Percentiles rank a stretch among this genome's conserved stretches.
Conservation (phyloP, 495 filamentous ascomycete species). For the Chlorociboria aeruginascens region DNA sequence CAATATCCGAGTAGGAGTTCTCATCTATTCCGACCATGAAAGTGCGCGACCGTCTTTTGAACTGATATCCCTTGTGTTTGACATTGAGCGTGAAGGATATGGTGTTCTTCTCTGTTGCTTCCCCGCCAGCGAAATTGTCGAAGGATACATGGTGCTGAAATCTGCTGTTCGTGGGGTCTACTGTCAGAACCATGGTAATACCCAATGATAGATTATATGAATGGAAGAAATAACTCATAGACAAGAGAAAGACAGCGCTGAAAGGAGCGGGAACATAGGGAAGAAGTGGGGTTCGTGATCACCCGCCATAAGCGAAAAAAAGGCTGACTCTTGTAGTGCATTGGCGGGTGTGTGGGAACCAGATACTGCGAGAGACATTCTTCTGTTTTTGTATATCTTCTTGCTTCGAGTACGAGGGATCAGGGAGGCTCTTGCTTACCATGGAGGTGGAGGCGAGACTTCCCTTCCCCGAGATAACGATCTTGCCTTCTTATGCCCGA, state of each 20-base stretch:
- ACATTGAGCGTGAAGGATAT: constrained; percentile 76
- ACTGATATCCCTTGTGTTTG: constrained; percentile 83
- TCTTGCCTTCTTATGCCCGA: constrained; percentile 1
- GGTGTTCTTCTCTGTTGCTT: constrained; percentile 61
- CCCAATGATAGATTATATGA: neutral
- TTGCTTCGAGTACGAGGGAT: too few relatives aligned
- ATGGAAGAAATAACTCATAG: neutral
- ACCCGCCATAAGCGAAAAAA: constrained; percentile 1
- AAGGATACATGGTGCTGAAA: constrained; percentile 71
- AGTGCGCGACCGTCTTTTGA: constrained; percentile 70
- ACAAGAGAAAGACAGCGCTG: neutral
- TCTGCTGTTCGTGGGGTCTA: constrained; percentile 23
- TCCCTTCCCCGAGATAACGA: constrained; percentile 8
- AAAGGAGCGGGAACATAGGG: neutral
- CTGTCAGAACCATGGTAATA: constrained; percentile 9
- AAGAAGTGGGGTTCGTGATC: constrained; percentile 2
- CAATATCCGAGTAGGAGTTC: constrained; percentile 92
- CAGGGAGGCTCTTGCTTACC: constrained; percentile 7
- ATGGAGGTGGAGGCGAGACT: constrained; percentile 15
- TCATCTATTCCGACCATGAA: constrained; percentile 92
- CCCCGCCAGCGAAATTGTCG: constrained; percentile 68
- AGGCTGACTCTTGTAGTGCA: neutral
- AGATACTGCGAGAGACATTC: neutral
- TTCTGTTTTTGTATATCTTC: neutral
- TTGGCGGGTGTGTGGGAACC: neutral